Evolutionary conservation across 345 rosid genomes (phyloP).

Genomic region (Limnanthes douglasii): DNA sequence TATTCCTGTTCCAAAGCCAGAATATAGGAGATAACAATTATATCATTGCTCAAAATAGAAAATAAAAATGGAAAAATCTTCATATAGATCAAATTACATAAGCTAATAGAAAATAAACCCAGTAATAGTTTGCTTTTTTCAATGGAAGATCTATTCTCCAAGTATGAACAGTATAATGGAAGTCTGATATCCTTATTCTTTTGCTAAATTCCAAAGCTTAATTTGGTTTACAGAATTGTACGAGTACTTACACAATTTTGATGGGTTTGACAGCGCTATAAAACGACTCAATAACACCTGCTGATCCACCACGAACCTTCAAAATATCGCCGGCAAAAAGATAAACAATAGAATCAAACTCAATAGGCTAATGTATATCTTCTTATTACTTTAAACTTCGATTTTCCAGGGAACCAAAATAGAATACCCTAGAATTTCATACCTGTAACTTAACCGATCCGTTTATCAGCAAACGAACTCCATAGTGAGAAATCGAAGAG

Average conservation of each 20-base stretch:
- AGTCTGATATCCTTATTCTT: no score
- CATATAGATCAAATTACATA: background rate
- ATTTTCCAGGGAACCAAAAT: background rate
- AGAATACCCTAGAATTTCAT: background rate
- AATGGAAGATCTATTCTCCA: no score
- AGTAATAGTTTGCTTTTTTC: no score
- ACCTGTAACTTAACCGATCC: constrained; percentile 83
- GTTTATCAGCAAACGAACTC: constrained; percentile 43
- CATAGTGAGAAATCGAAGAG: constrained; percentile 61
- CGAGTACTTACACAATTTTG: constrained; percentile 35
- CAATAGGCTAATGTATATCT: background rate
- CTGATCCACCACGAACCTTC: constrained; percentile 86
- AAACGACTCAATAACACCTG: constrained; percentile 71
- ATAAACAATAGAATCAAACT: background rate
- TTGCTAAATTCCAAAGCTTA: no score
- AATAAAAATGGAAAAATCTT: background rate
- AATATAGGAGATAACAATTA: background rate
- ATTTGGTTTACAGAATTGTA: no score
- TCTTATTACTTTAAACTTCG: background rate
- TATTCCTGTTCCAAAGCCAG: constrained; percentile 27
- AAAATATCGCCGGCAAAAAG: background rate
- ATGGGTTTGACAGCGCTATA: constrained; percentile 79
- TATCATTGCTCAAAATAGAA: background rate
- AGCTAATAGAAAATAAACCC: background rate
- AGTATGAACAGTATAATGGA: no score